Conservation (phyloP, 805 yeast genomes). For the Yamadazyma olivae region DNA sequence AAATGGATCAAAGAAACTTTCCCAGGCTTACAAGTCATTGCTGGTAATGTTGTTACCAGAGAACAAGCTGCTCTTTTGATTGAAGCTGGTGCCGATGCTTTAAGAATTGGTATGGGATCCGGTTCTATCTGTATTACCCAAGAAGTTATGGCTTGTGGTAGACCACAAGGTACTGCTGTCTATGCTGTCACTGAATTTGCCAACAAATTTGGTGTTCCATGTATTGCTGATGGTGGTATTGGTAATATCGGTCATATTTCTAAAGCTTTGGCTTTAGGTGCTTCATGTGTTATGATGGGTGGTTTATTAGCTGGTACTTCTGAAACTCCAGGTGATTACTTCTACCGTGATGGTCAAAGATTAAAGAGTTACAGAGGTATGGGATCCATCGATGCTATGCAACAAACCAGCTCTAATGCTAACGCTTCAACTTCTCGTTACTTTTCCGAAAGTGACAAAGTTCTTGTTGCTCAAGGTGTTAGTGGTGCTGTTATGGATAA, state of each 20-base stretch:
- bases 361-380: conserved; percentile 97
- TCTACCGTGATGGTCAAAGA: conserved; percentile 97
- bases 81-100: conserved; percentile 95
- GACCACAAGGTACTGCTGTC: conserved; percentile 99
- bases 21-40: conserved; percentile 85
- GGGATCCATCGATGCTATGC: conserved; percentile 99
- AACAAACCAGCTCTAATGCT: conserved; percentile 79
- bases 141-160: conserved; percentile 99
- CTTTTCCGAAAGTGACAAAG: conserved; percentile 93
- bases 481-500: conserved; percentile 95
- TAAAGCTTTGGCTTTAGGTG: conserved; percentile 95
- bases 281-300: conserved; percentile 99
- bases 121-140: conserved; percentile 99
- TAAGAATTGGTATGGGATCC: conserved; percentile 99
- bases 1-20: conserved; percentile 79
- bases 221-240: conserved; percentile 99
- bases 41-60: conserved; percentile 98
- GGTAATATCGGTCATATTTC: conserved; percentile 98
- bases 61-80: conserved; percentile 97
- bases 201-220: conserved; percentile 93
- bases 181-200: conserved; percentile 93
- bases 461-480: conserved; percentile 98
- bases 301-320: conserved; percentile 98
- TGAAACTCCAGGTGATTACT: conserved; percentile 98
- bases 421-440: conserved; percentile 98